Evolutionary conservation across 768 basidiomycete species (phyloP).

Genomic region (Podaxis pistillaris): DNA sequence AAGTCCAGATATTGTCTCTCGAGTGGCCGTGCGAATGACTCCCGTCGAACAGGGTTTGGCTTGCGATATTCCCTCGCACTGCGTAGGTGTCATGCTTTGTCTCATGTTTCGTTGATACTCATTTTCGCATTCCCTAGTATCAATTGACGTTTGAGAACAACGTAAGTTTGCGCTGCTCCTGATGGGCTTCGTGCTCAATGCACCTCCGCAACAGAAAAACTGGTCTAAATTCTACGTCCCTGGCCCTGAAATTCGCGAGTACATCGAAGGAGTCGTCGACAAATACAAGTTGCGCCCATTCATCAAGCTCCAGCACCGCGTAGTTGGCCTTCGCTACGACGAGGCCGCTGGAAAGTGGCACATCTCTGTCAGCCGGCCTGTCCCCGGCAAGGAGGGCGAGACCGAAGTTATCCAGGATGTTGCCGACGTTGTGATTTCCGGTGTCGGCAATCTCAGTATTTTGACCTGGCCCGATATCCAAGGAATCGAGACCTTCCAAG

Average conservation of each 20-base stretch:
- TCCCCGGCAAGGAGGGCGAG: neutral
- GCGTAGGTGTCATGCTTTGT: conserved; percentile 31
- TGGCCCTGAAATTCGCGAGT: conserved; percentile 56
- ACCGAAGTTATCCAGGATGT: conserved; percentile 48
- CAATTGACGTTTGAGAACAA: conserved; percentile 59
- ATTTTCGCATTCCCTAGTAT: conserved; percentile 37
- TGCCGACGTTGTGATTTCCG: conserved; percentile 57
- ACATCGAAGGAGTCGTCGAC: conserved; percentile 52
- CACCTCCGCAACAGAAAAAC: conserved; percentile 35
- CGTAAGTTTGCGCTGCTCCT: conserved; percentile 24
- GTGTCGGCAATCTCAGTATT: conserved; percentile 49
- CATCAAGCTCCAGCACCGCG: conserved; percentile 55
- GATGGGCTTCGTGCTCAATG: neutral
- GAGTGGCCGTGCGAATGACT: neutral
- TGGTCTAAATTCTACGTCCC: conserved; percentile 64
- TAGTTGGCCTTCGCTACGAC: conserved; percentile 50
- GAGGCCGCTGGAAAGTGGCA: conserved; percentile 56
- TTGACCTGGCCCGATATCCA: conserved; percentile 71
- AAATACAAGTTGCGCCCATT: conserved; percentile 53
- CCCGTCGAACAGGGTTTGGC: conserved; percentile 42
- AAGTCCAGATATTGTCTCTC: conserved; percentile 16
- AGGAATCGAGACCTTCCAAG: conserved; percentile 55
- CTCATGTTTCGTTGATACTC: neutral
- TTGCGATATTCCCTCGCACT: conserved; percentile 63
- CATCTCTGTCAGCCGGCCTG: conserved; percentile 42